Evolutionary conservation across 176 grass and related monocot genomes (phyloP).

Genomic region (Avena insularis): DNA sequence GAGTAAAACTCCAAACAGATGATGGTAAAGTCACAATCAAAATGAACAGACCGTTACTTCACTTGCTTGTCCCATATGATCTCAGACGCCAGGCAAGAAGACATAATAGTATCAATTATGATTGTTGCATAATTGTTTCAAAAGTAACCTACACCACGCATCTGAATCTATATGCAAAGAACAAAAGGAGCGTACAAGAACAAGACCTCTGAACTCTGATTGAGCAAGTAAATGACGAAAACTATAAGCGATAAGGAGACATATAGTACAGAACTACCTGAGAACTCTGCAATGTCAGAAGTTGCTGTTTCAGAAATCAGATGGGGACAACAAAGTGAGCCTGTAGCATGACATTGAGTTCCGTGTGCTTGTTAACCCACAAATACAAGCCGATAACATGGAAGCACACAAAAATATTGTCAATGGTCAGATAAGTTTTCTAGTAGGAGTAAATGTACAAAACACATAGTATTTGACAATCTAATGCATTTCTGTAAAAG

Average conservation of each 20-base stretch:
- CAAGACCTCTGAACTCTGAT: constrained; percentile 9
- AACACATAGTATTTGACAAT: background rate
- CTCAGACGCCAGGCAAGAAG: background rate
- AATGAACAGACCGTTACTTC: background rate
- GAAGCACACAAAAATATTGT: background rate
- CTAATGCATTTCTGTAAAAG: background rate
- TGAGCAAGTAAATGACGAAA: constrained; percentile 30
- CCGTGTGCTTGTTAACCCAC: background rate
- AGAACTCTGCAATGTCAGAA: constrained; percentile 70
- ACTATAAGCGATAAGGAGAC: background rate
- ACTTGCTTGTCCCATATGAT: background rate
- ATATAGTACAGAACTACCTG: constrained; percentile 45
- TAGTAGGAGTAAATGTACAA: background rate
- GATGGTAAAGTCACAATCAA: background rate
- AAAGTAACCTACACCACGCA: background rate
- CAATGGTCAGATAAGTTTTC: background rate
- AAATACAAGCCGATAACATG: background rate
- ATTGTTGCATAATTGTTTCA: background rate
- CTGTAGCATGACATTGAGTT: constrained; percentile 52
- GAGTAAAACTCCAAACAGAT: background rate
- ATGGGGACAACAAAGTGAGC: constrained; percentile 70
- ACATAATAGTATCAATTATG: background rate
- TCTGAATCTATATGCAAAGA: background rate
- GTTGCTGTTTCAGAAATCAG: constrained; percentile 76
- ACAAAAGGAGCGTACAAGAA: background rate